These are phyloP conservation scores for Trichophyton rubrum DNA, from an alignment of 2,329 filamentous ascomycete species.

Conservation along the genomic window DNA sequence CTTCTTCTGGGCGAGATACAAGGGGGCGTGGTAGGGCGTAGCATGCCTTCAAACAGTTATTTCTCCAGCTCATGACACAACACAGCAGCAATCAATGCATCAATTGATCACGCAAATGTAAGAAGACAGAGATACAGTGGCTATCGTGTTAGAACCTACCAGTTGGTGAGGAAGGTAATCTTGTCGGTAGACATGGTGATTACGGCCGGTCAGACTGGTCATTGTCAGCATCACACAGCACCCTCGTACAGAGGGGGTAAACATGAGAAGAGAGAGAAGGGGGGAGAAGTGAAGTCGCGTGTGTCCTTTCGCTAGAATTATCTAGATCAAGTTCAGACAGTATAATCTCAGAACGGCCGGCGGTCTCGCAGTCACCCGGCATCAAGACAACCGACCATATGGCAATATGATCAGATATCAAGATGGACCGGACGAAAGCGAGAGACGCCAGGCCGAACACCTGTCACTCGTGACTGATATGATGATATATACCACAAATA, in stretches of 20 bases:
- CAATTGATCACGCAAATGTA: background rate
- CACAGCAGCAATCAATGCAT: background rate
- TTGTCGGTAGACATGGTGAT: slow-evolving; percentile 63
- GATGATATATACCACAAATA: slow-evolving; percentile 29
- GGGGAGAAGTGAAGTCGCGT: slow-evolving; percentile 44
- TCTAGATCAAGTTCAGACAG: slow-evolving; percentile 75
- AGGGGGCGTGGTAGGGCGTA: slow-evolving; percentile 65
- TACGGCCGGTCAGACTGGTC: slow-evolving; percentile 24
- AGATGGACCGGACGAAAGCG: slow-evolving; percentile 9
- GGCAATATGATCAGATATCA: too few species aligned
- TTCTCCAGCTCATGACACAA: background rate
- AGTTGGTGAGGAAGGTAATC: slow-evolving; percentile 76
- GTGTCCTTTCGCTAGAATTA: slow-evolving; percentile 83
- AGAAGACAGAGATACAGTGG: background rate
- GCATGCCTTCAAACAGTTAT: slow-evolving; percentile 50
- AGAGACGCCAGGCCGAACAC: slow-evolving; percentile 24
- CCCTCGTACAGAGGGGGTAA: slow-evolving; percentile 18
- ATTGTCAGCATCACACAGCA: slow-evolving; percentile 21
- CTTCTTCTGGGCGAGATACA: slow-evolving; percentile 65
- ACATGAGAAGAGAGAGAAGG: slow-evolving; percentile 23
- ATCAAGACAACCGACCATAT: background rate
- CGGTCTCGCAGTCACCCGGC: background rate
- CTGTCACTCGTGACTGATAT: slow-evolving; percentile 32
- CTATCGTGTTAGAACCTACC: slow-evolving; percentile 39
- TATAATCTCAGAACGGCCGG: slow-evolving; percentile 57